Evolutionary conservation across 2,329 filamentous ascomycete species (phyloP).

Genomic region (Sclerotinia subarctica): DNA sequence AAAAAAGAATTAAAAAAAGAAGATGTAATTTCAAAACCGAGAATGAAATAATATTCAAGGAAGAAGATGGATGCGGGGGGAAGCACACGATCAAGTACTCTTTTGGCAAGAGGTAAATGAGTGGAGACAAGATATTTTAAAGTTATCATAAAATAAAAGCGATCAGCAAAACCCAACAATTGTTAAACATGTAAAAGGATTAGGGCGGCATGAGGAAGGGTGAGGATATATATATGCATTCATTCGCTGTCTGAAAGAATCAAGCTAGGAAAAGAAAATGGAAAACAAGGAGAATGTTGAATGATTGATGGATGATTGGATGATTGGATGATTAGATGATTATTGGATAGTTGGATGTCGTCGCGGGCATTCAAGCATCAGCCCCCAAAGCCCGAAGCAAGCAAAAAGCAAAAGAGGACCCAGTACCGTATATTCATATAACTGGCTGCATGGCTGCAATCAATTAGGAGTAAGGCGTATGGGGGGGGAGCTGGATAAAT

Average conservation of each 20-base stretch:
- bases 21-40: not conserved
- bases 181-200: not conserved
- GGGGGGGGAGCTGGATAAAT: not conserved
- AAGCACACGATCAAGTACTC: conserved; percentile 21
- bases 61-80: not conserved
- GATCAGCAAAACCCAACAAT: not conserved
- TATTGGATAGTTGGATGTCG: not conserved
- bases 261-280: not conserved
- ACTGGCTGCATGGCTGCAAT: not conserved
- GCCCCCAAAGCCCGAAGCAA: no score
- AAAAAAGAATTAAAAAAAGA: not conserved
- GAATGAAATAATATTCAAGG: not conserved
- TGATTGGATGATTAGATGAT: no score
- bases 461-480: not conserved
- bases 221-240: not conserved
- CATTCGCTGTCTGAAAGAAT: not conserved
- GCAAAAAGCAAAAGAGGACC: no score
- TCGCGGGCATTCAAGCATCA: no score
- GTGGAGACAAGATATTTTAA: conserved; percentile 2
- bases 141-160: not conserved
- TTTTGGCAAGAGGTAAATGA: not conserved
- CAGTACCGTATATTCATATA: no score
- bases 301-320: not conserved
- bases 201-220: conserved; percentile 16
- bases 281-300: not conserved